Base-by-base conservation (phyloP, 495 filamentous ascomycete species). In the Trichoderma gamsii region DNA sequence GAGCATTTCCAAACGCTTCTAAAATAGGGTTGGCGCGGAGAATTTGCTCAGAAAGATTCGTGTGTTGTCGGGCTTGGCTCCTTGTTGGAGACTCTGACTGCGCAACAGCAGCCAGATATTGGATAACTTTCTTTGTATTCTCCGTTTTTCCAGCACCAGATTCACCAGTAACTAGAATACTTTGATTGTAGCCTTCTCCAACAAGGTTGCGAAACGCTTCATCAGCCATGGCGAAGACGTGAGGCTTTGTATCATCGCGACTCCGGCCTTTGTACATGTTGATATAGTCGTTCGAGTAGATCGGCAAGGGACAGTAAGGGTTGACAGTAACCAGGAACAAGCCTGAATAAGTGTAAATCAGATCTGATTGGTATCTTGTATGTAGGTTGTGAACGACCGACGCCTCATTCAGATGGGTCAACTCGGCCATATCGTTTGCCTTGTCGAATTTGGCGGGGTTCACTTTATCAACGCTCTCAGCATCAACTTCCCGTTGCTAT, bases 401-500 rank as follows among this genome's bases (percentile, higher is more conserved):
- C 12, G 93, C 90, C 79, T 99, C 96, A 75, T 99, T 99, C 56
- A 99, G 79, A 74, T 98, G 95, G 16, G 96, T 99, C 72, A 99
- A 82, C 78, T 98, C 95, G 2, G 96, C 95, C 96, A 99, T 99
- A 75, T 99, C 96, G 79, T 97, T 90, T 8, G 95, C 94, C 77
- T 95, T 97, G 83, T 99, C 96, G 75, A 99, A 99, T 74, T 99
- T 99, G 67, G 92, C 96, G 29, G 96, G 96, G 78, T 99, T 99
- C 79, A 98, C 96, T 78, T 97, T 97, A 82, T 99, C 96, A 64
- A 97, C 92, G 68, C 85, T 88, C 70, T 97, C 92, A 25, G 84
- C 78, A 71, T 93, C 87, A 41, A 95, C 89, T 74, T 92, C 90
- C 61, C 92, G 90, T 86, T 97, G 92, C 90, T 96, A 71, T 11